phyloP scores from a whole-genome alignment of 1,284 basidiomycete genomes.

The Farysia itapuensis region DNA sequence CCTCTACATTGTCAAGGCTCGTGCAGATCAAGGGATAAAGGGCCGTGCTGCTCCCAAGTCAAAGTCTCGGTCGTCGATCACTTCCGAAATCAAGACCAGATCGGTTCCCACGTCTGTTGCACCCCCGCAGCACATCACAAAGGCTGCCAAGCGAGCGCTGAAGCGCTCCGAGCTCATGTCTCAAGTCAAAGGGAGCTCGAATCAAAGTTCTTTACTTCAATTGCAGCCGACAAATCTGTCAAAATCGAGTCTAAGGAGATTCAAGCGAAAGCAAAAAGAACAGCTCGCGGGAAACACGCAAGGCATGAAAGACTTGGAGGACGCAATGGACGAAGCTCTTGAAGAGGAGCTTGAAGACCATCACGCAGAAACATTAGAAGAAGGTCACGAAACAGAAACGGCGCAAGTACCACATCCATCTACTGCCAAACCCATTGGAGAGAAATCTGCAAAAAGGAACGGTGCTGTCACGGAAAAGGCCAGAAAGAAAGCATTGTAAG shows the following conservation, averaged over 20 bases:
- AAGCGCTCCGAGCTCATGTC: conserved; percentile 41
- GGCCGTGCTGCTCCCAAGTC: not conserved
- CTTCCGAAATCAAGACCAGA: conserved; percentile 5
- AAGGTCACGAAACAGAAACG: conserved; percentile 8
- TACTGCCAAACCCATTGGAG: too few species aligned
- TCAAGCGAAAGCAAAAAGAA: conserved; percentile 46
- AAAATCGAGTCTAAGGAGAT: conserved; percentile 43
- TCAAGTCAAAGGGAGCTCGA: conserved; percentile 13
- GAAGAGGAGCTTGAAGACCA: conserved; percentile 12
- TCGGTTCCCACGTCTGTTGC: conserved; percentile 7
- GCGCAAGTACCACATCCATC: not conserved
- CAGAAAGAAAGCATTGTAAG: conserved; percentile 46
- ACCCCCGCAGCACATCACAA: conserved; percentile 27
- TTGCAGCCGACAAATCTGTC: conserved; percentile 21
- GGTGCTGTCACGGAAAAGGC: conserved; percentile 43
- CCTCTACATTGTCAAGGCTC: conserved; percentile 1
- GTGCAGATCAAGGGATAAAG: conserved; percentile 1
- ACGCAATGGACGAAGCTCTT: conserved; percentile 28
- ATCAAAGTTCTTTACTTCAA: conserved; percentile 10
- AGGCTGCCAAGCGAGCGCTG: conserved; percentile 41
- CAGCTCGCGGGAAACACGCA: conserved; percentile 46
- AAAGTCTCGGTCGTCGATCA: conserved; percentile 20
- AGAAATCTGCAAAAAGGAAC: conserved; percentile 12
- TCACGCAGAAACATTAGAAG: conserved; percentile 6
- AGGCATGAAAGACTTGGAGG: conserved; percentile 45